A percentile compares a stretch with the other conserved stretches of the same genome.
phyloP scores from a whole-genome alignment of 1,139 yeast genomes.

The Taphrina betulina region DNA sequence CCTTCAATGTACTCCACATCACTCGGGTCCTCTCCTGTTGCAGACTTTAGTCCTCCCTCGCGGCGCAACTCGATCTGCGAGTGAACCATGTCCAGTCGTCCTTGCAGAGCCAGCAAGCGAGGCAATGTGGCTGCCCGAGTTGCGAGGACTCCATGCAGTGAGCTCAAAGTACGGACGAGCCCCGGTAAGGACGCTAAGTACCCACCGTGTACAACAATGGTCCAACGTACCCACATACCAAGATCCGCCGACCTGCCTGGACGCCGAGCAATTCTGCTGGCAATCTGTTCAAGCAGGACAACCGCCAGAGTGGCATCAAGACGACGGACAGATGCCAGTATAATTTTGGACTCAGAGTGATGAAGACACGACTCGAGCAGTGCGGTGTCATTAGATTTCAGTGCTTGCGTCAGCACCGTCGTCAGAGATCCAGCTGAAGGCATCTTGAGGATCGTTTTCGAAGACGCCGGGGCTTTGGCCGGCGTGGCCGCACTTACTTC shows the following conservation, averaged over 20 bases:
- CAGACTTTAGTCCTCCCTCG: constrained; percentile 48
- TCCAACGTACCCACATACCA: constrained; percentile 91
- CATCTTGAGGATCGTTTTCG: constrained; percentile 19
- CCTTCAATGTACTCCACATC: constrained; percentile 34
- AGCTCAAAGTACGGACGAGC: constrained; percentile 63
- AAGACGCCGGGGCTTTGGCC: constrained; percentile 33
- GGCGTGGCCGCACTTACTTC: constrained; percentile 43
- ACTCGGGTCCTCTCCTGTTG: constrained; percentile 32
- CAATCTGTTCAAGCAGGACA: constrained; percentile 70
- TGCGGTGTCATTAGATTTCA: constrained; percentile 47
- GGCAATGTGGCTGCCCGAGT: constrained; percentile 76
- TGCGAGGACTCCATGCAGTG: constrained; percentile 72
- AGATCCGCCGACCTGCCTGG: constrained; percentile 70
- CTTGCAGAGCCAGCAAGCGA: constrained; percentile 75
- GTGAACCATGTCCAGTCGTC: constrained; percentile 68
- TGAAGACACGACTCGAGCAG: constrained; percentile 70
- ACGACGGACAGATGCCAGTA: constrained; percentile 68
- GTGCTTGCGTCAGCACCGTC: constrained; percentile 47
- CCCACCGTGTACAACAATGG: constrained; percentile 87
- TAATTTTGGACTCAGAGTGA: constrained; percentile 69
- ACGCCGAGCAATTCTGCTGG: constrained; percentile 75
- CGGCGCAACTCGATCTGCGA: constrained; percentile 69
- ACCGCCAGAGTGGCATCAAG: constrained; percentile 74
- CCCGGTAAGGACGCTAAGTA: constrained; percentile 69
- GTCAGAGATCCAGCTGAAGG: constrained; percentile 45